Percentiles rank a stretch among this genome's conserved stretches.
Evolutionary conservation across 129 eudicot genomes (phyloP).

Genomic region (carrot (Daucus carota)): DNA sequence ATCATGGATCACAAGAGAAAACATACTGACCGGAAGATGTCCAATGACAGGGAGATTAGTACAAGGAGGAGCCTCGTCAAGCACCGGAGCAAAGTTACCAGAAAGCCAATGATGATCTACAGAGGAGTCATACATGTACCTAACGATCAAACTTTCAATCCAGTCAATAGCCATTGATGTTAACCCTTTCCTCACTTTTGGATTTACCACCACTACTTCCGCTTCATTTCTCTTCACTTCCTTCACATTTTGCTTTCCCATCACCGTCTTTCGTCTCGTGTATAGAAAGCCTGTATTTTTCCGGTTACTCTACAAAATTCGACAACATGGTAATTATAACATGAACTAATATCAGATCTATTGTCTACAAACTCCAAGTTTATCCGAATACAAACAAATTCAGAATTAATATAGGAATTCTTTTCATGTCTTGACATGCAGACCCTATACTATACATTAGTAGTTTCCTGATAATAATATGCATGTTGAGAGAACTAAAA

Average conservation of each 20-base stretch:
- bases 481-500: too few species aligned
- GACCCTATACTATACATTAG: too few species aligned
- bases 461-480: too few species aligned
- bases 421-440: too few species aligned
- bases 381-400: too few species aligned
- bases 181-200: constrained; percentile 64
- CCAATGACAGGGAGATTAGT: constrained; percentile 61
- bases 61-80: constrained; percentile 77
- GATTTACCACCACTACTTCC: constrained; percentile 59
- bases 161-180: constrained; percentile 71
- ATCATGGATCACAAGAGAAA: not conserved
- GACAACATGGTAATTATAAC: too few species aligned
- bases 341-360: too few species aligned
- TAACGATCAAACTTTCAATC: constrained; percentile 63
- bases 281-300: too few species aligned
- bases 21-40: constrained; percentile 64
- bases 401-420: too few species aligned
- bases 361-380: too few species aligned
- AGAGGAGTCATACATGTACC: constrained; percentile 44
- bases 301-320: too few species aligned
- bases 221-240: constrained; percentile 13
- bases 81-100: constrained; percentile 83
- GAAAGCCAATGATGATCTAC: constrained; percentile 58
- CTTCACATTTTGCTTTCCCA: constrained; percentile 9
- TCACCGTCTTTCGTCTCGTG: not conserved